These are phyloP conservation scores for Acacia crassicarpa DNA, from an alignment of 306 rosid genomes.

Conservation along the genomic window DNA sequence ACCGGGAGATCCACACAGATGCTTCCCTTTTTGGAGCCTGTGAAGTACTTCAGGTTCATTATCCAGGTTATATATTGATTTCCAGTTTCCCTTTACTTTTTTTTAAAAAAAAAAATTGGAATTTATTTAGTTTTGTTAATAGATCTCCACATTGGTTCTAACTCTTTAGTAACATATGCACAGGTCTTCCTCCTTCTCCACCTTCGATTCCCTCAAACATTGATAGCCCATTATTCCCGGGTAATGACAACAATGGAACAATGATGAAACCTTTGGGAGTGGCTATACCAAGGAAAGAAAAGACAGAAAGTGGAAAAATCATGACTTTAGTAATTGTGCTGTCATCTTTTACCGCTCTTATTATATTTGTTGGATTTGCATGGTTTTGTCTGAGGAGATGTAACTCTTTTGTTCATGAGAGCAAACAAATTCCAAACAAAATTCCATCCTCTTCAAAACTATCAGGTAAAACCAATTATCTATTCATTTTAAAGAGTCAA, in stretches of 20 bases:
- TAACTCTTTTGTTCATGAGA: slow-evolving; percentile 32
- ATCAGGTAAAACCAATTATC: slow-evolving; percentile 49
- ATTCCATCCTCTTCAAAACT: slow-evolving; percentile 52
- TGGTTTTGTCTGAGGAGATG: slow-evolving; percentile 69
- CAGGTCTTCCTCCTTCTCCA: slow-evolving; percentile 98
- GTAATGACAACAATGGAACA: slow-evolving; percentile 53
- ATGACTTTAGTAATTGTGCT: slow-evolving; percentile 54
- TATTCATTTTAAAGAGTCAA: neutral
- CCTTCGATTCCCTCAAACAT: slow-evolving; percentile 60
- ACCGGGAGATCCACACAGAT: slow-evolving; percentile 53
- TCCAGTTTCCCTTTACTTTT: neutral
- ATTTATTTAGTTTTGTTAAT: slow-evolving; percentile 20
- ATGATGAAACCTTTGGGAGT: slow-evolving; percentile 84
- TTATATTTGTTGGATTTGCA: slow-evolving; percentile 57
- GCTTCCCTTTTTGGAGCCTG: slow-evolving; percentile 72
- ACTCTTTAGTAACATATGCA: slow-evolving; percentile 32
- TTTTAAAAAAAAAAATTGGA: neutral
- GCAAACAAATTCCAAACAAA: slow-evolving; percentile 42
- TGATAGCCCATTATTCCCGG: slow-evolving; percentile 52
- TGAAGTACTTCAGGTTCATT: slow-evolving; percentile 73
- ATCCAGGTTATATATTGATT: slow-evolving; percentile 64
- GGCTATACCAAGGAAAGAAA: slow-evolving; percentile 60
- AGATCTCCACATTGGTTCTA: slow-evolving; percentile 20
- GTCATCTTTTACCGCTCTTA: slow-evolving; percentile 71
- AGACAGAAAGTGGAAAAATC: slow-evolving; percentile 49